Base-by-base conservation (phyloP, 2,329 filamentous ascomycete species). In the Xylariomycetidae sp. region DNA sequence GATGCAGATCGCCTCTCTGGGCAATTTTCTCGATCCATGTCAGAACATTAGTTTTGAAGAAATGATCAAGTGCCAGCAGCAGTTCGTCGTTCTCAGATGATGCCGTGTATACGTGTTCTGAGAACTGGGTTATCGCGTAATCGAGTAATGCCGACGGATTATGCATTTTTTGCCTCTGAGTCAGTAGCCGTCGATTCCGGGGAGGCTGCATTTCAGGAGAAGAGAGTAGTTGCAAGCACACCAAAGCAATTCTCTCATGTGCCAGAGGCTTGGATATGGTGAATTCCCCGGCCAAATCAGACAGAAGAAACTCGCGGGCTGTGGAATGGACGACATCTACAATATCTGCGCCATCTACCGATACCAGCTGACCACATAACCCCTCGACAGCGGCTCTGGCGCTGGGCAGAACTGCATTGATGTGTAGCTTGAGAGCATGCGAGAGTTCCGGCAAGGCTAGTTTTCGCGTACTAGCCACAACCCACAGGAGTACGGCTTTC, bases 331-430 rank as follows among this genome's bases (percentile, higher is more conserved):
- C 42, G 20, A 59, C 29, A 8, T 50, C 33, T 3, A 57, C 45
- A 2, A 36, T 15, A 12, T 38, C 42, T 0, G 34, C 26, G 6
- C 36, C 17, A 30, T 58, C 46, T 6, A 59, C 33, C 3, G 26
- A 34, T 3, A 59, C 50, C 9, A 61, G 42, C 7, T 59, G 49
- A 1, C 56, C 57, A 29, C 56, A 61, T 3, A 53, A 30, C 4
- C 44, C 42, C 18, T 42, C 34, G 6, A 61, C 46, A 4, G 49
- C 42, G 12, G 23, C 32, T 19, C 47, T 44, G 1, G 50, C 23
- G 16, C 40, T 47, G n/a, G 37, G 17, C 10, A 53, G 31, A n/a
- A 38, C 27, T 4, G 42, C 42, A 2, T 50, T 46, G 13, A 51
- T 44, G 27, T 59, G 56, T 3, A 58, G 22, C 27, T 49, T 31